Evolutionary conservation across 163 green algal genomes (phyloP).

Genomic region (Scenedesmus sp.): DNA sequence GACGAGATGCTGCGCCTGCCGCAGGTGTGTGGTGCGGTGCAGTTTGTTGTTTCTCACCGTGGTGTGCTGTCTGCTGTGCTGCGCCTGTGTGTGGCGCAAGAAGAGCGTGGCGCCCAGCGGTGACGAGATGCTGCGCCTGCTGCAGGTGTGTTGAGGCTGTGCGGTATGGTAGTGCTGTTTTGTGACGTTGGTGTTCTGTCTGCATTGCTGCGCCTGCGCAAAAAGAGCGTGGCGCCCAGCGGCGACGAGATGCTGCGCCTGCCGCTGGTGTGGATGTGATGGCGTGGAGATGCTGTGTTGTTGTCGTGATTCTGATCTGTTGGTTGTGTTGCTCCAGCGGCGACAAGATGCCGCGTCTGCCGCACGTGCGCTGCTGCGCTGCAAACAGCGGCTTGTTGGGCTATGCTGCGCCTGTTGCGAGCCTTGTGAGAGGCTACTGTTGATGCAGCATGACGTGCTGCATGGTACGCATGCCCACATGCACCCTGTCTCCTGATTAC

Average conservation of each 20-base stretch:
- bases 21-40: conserved; percentile 71
- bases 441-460: too few species aligned
- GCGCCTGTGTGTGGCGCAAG: conserved; percentile 80
- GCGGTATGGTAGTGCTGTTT: neutral
- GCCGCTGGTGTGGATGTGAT: neutral
- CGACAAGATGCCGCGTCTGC: too few species aligned
- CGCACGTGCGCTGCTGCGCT: too few species aligned
- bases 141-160: conserved; percentile 66
- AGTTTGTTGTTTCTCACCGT: neutral
- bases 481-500: too few species aligned
- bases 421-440: too few species aligned
- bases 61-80: neutral
- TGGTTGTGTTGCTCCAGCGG: neutral
- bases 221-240: conserved; percentile 92
- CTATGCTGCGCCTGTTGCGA: too few species aligned
- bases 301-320: neutral
- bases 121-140: conserved; percentile 88
- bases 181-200: neutral
- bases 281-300: neutral
- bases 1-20: conserved; percentile 90
- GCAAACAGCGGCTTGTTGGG: too few species aligned
- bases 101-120: conserved; percentile 89
- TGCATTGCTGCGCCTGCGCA: conserved; percentile 60
- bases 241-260: conserved; percentile 84
- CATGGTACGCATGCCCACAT: too few species aligned